These are phyloP conservation scores for Neofusicoccum sp. DNA, from an alignment of 2,329 filamentous ascomycete genomes.

Conservation along the genomic window DNA sequence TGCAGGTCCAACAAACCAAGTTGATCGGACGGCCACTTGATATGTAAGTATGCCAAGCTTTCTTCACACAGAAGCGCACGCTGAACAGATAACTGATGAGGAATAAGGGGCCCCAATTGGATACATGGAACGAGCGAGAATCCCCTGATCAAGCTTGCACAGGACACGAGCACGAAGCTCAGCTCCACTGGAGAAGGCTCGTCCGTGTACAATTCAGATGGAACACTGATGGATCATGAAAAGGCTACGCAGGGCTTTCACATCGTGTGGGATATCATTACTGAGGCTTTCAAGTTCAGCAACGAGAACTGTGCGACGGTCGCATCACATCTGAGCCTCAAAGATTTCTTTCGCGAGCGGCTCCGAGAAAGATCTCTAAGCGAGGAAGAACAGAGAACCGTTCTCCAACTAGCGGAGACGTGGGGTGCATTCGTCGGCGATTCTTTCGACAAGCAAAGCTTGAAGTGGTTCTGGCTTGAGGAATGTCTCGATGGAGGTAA, in stretches of 20 bases:
- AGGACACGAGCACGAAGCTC: slow-evolving; percentile 57
- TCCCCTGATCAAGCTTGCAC: slow-evolving; percentile 68
- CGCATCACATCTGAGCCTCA: slow-evolving; percentile 54
- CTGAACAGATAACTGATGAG: background rate
- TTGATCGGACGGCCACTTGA: too few relatives aligned
- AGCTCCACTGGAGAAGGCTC: slow-evolving; percentile 56
- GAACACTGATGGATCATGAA: slow-evolving; percentile 51
- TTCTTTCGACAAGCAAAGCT: slow-evolving; percentile 64
- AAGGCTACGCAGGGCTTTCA: slow-evolving; percentile 46
- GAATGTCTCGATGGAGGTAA: slow-evolving; percentile 69
- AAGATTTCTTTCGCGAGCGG: slow-evolving; percentile 59
- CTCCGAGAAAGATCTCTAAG: slow-evolving; percentile 45
- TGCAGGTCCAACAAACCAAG: too few relatives aligned
- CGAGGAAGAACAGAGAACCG: slow-evolving; percentile 38
- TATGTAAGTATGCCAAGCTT: too few relatives aligned
- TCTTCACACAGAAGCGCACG: too few relatives aligned
- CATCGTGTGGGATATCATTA: slow-evolving; percentile 69
- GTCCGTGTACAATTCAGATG: slow-evolving; percentile 60
- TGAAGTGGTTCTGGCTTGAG: slow-evolving; percentile 78
- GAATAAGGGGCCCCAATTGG: slow-evolving; percentile 70
- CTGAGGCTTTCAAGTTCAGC: slow-evolving; percentile 68
- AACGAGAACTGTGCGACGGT: slow-evolving; percentile 60
- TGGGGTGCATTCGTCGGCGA: slow-evolving; percentile 75
- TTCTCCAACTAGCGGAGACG: slow-evolving; percentile 60
- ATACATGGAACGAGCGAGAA: slow-evolving; percentile 75